phyloP scores from a whole-genome alignment of 139 green algal species.

The Gonium pectorale region DNA sequence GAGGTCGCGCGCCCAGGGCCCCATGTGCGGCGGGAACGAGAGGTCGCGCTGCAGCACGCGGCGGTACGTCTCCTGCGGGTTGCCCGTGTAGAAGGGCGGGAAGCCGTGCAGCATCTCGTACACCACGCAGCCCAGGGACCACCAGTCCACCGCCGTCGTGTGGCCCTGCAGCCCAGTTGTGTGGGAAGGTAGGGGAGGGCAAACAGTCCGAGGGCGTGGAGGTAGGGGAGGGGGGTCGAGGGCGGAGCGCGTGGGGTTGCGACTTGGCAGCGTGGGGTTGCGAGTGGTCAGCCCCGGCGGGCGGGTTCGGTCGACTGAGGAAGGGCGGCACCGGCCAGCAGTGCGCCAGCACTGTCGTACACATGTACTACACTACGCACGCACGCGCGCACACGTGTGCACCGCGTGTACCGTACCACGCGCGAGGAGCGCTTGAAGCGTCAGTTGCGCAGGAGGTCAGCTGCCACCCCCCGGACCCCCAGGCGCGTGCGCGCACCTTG shows the following conservation, averaged over 20 bases:
- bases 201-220: background rate
- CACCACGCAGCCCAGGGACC: conserved; percentile 84
- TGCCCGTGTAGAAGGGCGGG: conserved; percentile 79
- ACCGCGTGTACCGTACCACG: too few species aligned
- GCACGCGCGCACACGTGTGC: too few species aligned
- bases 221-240: too few species aligned
- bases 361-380: too few species aligned
- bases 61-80: conserved; percentile 52
- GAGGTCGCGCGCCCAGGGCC: conserved; percentile 57
- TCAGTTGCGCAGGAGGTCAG: background rate
- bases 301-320: too few species aligned
- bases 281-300: too few species aligned
- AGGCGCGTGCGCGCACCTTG: conserved; percentile 51
- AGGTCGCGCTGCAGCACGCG: conserved; percentile 56
- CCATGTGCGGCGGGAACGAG: conserved; percentile 49
- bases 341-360: too few species aligned
- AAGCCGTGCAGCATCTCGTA: conserved; percentile 86
- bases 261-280: too few species aligned
- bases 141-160: conserved; percentile 85
- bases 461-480: background rate
- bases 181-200: background rate
- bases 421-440: too few species aligned
- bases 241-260: background rate
- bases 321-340: too few species aligned
- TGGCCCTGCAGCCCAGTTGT: conserved; percentile 65